These are phyloP conservation scores for Phyllosticta citriasiana DNA, from an alignment of 2,329 filamentous ascomycete species.

Conservation along the genomic window DNA sequence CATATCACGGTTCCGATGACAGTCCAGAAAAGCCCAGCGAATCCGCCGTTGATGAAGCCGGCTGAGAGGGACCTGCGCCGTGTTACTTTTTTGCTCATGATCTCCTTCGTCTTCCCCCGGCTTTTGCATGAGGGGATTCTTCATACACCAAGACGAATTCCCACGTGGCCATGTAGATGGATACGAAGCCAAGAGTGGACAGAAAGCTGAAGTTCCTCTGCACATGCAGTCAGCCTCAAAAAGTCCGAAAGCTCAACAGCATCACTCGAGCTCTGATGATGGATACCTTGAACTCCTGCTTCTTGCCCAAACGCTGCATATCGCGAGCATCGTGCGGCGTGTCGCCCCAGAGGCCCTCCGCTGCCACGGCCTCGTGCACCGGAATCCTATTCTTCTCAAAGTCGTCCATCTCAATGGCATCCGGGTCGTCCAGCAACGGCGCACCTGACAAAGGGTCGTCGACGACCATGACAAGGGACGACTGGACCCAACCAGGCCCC, in stretches of 20 bases:
- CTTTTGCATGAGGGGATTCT: background rate
- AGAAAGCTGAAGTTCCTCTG: constrained; percentile 41
- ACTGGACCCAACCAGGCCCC: background rate
- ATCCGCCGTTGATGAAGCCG: constrained; percentile 12
- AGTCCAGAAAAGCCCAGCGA: constrained; percentile 13
- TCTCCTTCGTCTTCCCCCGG: no score
- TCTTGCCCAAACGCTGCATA: constrained; percentile 42
- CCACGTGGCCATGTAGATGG: constrained; percentile 46
- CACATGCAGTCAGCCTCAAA: background rate
- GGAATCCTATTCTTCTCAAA: background rate
- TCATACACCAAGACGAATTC: constrained; percentile 35
- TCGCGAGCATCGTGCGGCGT: constrained; percentile 18
- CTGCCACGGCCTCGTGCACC: background rate
- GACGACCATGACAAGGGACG: background rate
- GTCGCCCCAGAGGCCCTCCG: constrained; percentile 8
- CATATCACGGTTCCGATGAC: constrained; percentile 11
- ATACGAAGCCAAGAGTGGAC: constrained; percentile 44
- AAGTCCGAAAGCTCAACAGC: background rate
- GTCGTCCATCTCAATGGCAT: background rate
- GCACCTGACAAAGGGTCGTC: background rate
- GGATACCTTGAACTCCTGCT: constrained; percentile 37
- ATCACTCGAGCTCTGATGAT: background rate
- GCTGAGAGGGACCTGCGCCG: constrained; percentile 7
- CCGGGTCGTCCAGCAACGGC: background rate
- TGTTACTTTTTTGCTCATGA: background rate